Evolutionary conservation across 495 filamentous ascomycete genomes (phyloP).

Genomic region (Friedmanniomyces endolithicus): DNA sequence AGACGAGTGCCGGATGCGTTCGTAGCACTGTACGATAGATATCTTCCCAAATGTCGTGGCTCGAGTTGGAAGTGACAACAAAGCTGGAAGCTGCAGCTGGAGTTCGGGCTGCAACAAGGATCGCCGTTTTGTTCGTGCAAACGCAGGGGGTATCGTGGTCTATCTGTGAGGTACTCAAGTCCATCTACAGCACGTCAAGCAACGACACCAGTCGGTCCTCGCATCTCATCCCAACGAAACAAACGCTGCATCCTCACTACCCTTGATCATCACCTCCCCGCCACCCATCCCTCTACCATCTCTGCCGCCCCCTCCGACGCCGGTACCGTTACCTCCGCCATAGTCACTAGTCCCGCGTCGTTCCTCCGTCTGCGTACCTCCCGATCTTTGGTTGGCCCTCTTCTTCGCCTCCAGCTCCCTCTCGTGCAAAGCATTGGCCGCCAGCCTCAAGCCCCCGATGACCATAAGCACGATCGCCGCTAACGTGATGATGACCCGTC

Average conservation of each 20-base stretch:
- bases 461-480: conserved; percentile 28
- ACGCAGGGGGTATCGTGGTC: neutral
- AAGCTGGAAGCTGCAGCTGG: no score
- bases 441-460: conserved; percentile 11
- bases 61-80: no score
- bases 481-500: conserved; percentile 73
- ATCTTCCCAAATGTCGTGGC: no score
- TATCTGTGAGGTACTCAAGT: neutral
- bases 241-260: conserved; percentile 13
- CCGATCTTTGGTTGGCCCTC: conserved; percentile 17
- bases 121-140: no score
- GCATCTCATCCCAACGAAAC: conserved; percentile 16
- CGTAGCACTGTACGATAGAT: no score
- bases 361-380: conserved; percentile 8
- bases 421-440: conserved; percentile 3
- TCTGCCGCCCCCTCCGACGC: conserved; percentile 3
- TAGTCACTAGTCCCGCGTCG: neutral
- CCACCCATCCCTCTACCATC: neutral
- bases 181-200: neutral
- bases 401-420: conserved; percentile 18
- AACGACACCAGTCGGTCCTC: neutral
- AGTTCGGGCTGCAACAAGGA: no score
- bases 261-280: conserved; percentile 14
- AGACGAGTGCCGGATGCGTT: no score
- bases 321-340: neutral